A percentile compares a stretch with the other conserved stretches of the same genome.
Evolutionary conservation across 441 rosid genomes (phyloP).

Genomic region (Euphorbia celastroides): DNA sequence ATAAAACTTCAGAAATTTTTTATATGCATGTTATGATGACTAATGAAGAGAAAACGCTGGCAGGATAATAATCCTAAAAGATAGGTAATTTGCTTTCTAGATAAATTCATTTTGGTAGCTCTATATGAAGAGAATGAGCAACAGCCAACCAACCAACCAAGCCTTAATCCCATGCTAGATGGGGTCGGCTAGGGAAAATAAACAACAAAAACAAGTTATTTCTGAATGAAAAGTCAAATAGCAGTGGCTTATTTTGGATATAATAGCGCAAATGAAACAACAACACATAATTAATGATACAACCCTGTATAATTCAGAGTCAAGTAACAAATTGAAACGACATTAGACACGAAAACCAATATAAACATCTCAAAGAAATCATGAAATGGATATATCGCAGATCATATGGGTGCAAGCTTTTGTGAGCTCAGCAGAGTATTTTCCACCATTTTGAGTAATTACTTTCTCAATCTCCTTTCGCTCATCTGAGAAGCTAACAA

Average conservation of each 20-base stretch:
- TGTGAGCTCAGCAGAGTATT: slow-evolving; percentile 79
- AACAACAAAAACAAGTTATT: background rate
- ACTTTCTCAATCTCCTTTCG: slow-evolving; percentile 75
- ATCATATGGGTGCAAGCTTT: slow-evolving; percentile 91
- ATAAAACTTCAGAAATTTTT: background rate
- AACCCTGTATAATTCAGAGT: background rate
- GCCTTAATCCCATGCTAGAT: too few species aligned
- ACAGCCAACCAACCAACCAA: too few species aligned
- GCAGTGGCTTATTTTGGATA: background rate
- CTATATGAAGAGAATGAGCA: too few species aligned
- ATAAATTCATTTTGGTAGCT: background rate
- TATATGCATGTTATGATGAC: background rate
- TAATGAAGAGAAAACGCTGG: background rate
- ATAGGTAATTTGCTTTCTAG: background rate
- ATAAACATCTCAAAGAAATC: slow-evolving; percentile 16
- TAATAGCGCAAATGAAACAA: background rate
- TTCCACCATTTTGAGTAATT: slow-evolving; percentile 75
- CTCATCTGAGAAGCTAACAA: slow-evolving; percentile 47
- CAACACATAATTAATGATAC: background rate
- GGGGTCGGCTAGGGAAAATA: too few species aligned
- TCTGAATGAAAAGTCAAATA: too few species aligned
- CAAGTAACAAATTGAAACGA: background rate
- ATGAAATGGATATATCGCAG: slow-evolving; percentile 80
- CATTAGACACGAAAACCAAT: background rate
- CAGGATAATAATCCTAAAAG: background rate